These are phyloP conservation scores for Umbelopsis sp. DNA, from an alignment of 192 early-diverging fungal genomes.

Conservation along the genomic window DNA sequence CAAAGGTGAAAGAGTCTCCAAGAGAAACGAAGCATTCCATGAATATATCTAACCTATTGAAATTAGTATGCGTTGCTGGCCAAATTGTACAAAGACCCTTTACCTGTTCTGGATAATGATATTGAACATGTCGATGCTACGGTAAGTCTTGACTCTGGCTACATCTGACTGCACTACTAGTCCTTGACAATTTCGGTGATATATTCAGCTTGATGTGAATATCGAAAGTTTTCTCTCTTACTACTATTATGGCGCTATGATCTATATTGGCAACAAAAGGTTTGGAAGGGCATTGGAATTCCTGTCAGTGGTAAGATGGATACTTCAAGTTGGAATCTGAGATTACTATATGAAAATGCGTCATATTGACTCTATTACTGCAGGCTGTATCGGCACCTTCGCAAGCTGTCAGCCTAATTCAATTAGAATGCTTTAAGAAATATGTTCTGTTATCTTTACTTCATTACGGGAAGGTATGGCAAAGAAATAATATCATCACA, in stretches of 20 bases:
- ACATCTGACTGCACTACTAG: too few species aligned
- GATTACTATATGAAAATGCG: not conserved
- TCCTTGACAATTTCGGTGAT: not conserved
- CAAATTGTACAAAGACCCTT: conserved; percentile 50
- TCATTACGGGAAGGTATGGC: conserved; percentile 48
- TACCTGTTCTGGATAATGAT: conserved; percentile 50
- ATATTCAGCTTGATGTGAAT: conserved; percentile 21
- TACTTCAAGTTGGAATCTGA: not conserved
- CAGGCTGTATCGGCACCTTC: conserved; percentile 69
- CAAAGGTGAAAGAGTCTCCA: conserved; percentile 22
- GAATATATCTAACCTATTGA: not conserved
- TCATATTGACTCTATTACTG: not conserved
- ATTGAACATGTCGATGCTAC: conserved; percentile 50
- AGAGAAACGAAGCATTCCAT: not conserved
- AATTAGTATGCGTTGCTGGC: conserved; percentile 43
- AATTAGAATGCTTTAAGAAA: conserved; percentile 77
- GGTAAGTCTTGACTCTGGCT: conserved; percentile 23
- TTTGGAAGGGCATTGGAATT: conserved; percentile 65
- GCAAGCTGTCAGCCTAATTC: conserved; percentile 63
- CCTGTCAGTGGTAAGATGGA: conserved; percentile 51
- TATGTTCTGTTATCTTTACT: conserved; percentile 66
- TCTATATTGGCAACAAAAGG: conserved; percentile 67
- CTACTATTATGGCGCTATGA: conserved; percentile 78
- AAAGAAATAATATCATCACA: not conserved
- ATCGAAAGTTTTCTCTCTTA: conserved; percentile 69